Evolutionary conservation across 78 protist genomes (phyloP).

Genomic region (Creolimax fragrantissima): DNA sequence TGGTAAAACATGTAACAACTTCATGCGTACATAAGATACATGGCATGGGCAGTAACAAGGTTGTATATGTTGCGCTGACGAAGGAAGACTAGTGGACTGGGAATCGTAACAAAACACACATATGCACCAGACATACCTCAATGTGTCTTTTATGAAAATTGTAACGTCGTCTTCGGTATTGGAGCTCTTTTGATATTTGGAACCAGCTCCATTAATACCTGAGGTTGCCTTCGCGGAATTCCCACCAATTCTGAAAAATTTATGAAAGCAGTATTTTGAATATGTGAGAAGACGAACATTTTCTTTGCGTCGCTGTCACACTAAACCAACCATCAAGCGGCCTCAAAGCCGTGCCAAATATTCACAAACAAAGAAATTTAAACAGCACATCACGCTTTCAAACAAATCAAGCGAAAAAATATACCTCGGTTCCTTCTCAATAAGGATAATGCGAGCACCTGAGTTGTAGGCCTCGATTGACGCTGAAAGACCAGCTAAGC

Average conservation of each 20-base stretch:
- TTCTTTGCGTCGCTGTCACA: too few relatives aligned
- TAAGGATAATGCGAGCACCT: background rate
- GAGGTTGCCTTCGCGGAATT: conserved; percentile 75
- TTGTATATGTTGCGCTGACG: too few relatives aligned
- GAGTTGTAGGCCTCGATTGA: conserved; percentile 14
- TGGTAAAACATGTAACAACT: too few relatives aligned
- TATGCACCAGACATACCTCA: too few relatives aligned
- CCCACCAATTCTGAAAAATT: conserved; percentile 45
- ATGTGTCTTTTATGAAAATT: conserved; percentile 40
- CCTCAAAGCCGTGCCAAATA: too few relatives aligned
- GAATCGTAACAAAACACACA: too few relatives aligned
- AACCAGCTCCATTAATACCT: conserved; percentile 62
- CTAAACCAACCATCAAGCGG: too few relatives aligned
- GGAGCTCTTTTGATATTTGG: conserved; percentile 33
- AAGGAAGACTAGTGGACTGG: too few relatives aligned
- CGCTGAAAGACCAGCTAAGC: conserved; percentile 20
- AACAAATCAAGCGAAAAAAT: background rate
- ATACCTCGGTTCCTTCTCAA: conserved; percentile 5
- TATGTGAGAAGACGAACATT: too few relatives aligned
- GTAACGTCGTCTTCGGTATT: conserved; percentile 32
- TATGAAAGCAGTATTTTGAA: too few relatives aligned
- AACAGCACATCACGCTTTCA: background rate
- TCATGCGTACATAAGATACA: too few relatives aligned
- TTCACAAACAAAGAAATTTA: background rate
- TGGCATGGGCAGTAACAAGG: too few relatives aligned